Evolutionary conservation across 352 stramenopile species (phyloP).

Genomic region (Pythium oligandrum): DNA sequence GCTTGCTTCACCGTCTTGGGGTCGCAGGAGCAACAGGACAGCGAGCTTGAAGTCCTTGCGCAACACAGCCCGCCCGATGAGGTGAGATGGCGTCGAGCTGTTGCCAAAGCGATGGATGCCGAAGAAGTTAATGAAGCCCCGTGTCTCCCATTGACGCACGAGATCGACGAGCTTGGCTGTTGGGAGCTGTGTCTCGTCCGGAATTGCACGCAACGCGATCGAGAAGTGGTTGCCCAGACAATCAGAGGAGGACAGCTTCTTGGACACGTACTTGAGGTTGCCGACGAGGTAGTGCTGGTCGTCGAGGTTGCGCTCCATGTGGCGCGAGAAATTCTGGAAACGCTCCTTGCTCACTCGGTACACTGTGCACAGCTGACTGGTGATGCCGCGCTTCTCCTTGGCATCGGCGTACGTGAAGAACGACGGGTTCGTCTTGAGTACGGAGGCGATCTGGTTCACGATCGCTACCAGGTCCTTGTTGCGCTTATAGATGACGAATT

Average conservation of each 20-base stretch:
- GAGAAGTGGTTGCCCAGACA: conserved; percentile 92
- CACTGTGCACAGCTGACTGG: conserved; percentile 93
- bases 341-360: conserved; percentile 71
- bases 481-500: conserved; percentile 96
- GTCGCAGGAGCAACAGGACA: conserved; percentile 89
- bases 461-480: conserved; percentile 92
- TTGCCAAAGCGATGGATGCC: conserved; percentile 94
- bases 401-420: conserved; percentile 91
- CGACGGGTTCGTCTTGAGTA: conserved; percentile 58
- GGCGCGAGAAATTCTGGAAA: conserved; percentile 38
- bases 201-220: conserved; percentile 90
- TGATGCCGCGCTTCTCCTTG: conserved; percentile 97
- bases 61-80: conserved; percentile 90
- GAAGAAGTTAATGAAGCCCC: conserved; percentile 97
- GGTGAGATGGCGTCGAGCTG: conserved; percentile 73
- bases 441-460: conserved; percentile 69
- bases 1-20: conserved; percentile 74
- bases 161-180: conserved; percentile 24
- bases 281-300: conserved; percentile 86
- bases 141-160: conserved; percentile 41
- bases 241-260: conserved; percentile 83
- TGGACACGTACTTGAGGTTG: conserved; percentile 87
- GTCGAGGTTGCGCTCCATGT: conserved; percentile 37
- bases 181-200: conserved; percentile 43
- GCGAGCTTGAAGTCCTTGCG: conserved; percentile 92